Evolutionary conservation across 2,329 filamentous ascomycete species (phyloP).

Genomic region (Botrytis aclada): DNA sequence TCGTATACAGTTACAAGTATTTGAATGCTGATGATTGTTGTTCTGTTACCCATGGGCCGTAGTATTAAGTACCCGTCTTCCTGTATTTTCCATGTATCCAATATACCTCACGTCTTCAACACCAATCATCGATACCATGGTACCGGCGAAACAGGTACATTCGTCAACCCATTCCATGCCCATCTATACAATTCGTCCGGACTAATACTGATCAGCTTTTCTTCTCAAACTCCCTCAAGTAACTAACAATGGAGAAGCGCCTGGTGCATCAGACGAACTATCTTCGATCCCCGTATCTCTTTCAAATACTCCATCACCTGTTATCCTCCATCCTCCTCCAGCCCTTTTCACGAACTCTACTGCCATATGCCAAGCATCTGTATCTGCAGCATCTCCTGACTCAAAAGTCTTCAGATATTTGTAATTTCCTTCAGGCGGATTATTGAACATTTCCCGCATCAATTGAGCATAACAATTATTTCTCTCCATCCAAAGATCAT

Average conservation of each 20-base stretch:
- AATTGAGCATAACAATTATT: slow-evolving; percentile 35
- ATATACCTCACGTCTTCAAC: background rate
- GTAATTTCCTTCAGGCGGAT: slow-evolving; percentile 41
- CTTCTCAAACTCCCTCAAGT: slow-evolving; percentile 18
- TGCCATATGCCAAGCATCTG: slow-evolving; percentile 47
- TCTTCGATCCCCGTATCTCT: slow-evolving; percentile 25
- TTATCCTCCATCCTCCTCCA: slow-evolving; percentile 44
- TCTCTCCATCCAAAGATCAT: slow-evolving; percentile 36
- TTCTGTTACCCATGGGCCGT: background rate
- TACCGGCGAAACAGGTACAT: slow-evolving; percentile 30
- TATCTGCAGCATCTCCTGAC: slow-evolving; percentile 47
- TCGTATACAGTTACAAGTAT: background rate
- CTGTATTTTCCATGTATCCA: background rate
- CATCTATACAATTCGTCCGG: slow-evolving; percentile 30
- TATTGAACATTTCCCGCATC: slow-evolving; percentile 34
- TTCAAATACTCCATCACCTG: slow-evolving; percentile 47
- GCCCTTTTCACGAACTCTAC: slow-evolving; percentile 43
- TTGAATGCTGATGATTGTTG: background rate
- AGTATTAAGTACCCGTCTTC: background rate
- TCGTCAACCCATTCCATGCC: slow-evolving; percentile 33
- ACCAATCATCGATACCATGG: slow-evolving; percentile 24
- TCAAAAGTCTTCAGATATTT: slow-evolving; percentile 47
- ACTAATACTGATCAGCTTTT: slow-evolving; percentile 25
- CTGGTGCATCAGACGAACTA: background rate
- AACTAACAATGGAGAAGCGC: slow-evolving; percentile 32